These are phyloP conservation scores for Dryas drummondii DNA, from an alignment of 306 rosid genomes.

Conservation along the genomic window DNA sequence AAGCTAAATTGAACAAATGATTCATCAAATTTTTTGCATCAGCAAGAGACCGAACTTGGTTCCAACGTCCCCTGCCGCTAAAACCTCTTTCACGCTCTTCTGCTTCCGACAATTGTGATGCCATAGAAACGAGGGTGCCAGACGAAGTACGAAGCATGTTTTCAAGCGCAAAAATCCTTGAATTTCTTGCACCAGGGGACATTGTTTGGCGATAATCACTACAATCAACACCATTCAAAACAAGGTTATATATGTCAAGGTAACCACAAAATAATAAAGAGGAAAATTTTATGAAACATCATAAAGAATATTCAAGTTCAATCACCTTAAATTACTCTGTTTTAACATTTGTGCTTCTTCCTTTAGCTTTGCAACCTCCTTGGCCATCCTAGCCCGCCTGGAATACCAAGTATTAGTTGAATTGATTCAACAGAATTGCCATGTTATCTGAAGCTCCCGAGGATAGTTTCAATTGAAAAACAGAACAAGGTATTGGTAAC, in stretches of 20 bases:
- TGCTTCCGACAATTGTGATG: slow-evolving; percentile 94
- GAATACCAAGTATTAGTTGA: slow-evolving; percentile 18
- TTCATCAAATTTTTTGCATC: slow-evolving; percentile 95
- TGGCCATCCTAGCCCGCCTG: slow-evolving; percentile 61
- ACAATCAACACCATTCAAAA: slow-evolving; percentile 16
- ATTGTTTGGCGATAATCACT: slow-evolving; percentile 53
- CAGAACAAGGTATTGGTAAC: no score
- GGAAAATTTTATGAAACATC: not conserved
- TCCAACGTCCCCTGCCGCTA: slow-evolving; percentile 94
- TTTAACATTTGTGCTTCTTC: slow-evolving; percentile 38
- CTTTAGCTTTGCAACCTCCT: slow-evolving; percentile 47
- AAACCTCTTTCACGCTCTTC: slow-evolving; percentile 89
- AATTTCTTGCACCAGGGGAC: slow-evolving; percentile 97
- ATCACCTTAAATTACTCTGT: slow-evolving; percentile 37
- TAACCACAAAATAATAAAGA: slow-evolving; percentile 1
- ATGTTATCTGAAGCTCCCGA: no score
- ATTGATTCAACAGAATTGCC: slow-evolving; percentile 1
- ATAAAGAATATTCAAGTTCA: not conserved
- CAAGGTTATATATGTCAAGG: slow-evolving; percentile 16
- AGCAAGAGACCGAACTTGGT: slow-evolving; percentile 80
- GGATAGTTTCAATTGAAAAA: no score
- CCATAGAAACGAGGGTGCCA: slow-evolving; percentile 80
- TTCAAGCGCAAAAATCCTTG: slow-evolving; percentile 87
- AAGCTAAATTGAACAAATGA: slow-evolving; percentile 78
- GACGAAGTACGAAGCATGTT: slow-evolving; percentile 86